phyloP scores from a whole-genome alignment of 1,284 basidiomycete species.

The Boletellus sp. region DNA sequence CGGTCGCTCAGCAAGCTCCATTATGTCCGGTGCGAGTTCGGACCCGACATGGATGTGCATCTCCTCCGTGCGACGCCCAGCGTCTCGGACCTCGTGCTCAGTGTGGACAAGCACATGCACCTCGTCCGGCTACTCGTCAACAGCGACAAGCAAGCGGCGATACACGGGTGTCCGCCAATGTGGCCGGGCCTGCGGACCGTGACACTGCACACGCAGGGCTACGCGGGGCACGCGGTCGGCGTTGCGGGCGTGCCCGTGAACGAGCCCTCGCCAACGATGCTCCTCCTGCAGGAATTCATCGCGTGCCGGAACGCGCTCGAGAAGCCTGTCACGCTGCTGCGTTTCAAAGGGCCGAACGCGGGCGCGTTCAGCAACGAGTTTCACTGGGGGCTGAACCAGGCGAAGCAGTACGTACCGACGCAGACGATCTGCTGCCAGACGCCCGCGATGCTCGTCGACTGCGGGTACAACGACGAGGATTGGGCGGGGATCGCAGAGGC shows the following conservation, averaged over 20 bases:
- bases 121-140: constrained; percentile 32
- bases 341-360: constrained; percentile 34
- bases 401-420: constrained; percentile 26
- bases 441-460: constrained; percentile 20
- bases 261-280: constrained; percentile 32
- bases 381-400: constrained; percentile 27
- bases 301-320: constrained; percentile 19
- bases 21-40: constrained; percentile 33
- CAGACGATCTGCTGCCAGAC: constrained; percentile 24
- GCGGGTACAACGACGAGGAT: constrained; percentile 25
- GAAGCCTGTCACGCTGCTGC: constrained; percentile 22
- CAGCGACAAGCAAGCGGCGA: constrained; percentile 33
- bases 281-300: constrained; percentile 28
- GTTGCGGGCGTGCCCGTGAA: constrained; percentile 24
- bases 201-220: constrained; percentile 33
- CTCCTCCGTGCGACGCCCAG: constrained; percentile 31
- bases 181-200: constrained; percentile 24
- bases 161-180: constrained; percentile 29
- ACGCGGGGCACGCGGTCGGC: constrained; percentile 22
- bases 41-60: constrained; percentile 31
- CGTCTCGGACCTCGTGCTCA: constrained; percentile 28
- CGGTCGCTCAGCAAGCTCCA: constrained; percentile 25
- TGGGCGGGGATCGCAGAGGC: constrained; percentile 32
- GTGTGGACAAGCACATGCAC: constrained; percentile 30
- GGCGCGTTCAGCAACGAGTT: constrained; percentile 28